phyloP scores from a whole-genome alignment of 2,329 filamentous ascomycete genomes.

The Aspergillus sergii region DNA sequence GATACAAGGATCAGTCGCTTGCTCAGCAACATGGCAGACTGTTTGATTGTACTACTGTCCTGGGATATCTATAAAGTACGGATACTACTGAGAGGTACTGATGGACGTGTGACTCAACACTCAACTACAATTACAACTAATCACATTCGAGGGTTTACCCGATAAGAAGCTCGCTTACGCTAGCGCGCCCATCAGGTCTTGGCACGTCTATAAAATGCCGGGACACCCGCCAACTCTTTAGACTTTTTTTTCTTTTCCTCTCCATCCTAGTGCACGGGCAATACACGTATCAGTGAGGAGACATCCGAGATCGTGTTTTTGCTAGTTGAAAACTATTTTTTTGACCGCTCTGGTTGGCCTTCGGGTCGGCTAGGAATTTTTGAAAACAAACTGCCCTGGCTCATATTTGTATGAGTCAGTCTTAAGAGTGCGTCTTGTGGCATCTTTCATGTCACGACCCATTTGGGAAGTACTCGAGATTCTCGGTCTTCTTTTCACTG shows the following conservation, averaged over 20 bases:
- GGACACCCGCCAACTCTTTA: conserved; percentile 17
- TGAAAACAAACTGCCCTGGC: conserved; percentile 52
- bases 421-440: conserved; percentile 12
- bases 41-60: too few species aligned
- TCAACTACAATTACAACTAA: not conserved
- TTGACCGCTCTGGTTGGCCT: conserved; percentile 76
- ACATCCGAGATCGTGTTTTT: conserved; percentile 85
- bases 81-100: too few species aligned
- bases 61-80: too few species aligned
- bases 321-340: conserved; percentile 85
- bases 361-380: conserved; percentile 78
- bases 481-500: conserved; percentile 43
- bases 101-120: not conserved
- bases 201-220: conserved; percentile 26
- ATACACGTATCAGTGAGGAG: conserved; percentile 85
- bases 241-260: conserved; percentile 36
- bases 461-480: conserved; percentile 7
- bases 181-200: conserved; percentile 27
- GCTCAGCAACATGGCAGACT: not conserved
- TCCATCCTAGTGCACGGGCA: conserved; percentile 61
- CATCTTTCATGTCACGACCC: not conserved
- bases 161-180: conserved; percentile 28
- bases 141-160: conserved; percentile 9
- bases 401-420: conserved; percentile 24
- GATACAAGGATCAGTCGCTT: too few species aligned